A percentile compares a stretch with the other conserved stretches of the same genome.
Evolutionary conservation across 1,284 basidiomycete genomes (phyloP).

Genomic region (Moniliophthora roreri): DNA sequence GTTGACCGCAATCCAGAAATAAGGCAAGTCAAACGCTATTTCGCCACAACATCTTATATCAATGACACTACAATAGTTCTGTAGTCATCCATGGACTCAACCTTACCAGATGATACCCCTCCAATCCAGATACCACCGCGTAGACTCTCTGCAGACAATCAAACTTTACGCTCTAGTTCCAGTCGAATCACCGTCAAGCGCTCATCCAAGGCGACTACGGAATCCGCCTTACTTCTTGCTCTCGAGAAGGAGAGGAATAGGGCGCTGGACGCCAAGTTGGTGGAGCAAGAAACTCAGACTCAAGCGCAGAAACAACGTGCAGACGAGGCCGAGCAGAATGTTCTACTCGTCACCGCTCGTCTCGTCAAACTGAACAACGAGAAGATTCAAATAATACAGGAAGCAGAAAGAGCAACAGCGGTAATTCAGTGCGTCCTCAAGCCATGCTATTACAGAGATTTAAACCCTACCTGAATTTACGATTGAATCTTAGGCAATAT

Average conservation of each 20-base stretch:
- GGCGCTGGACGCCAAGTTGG: slow-evolving; percentile 2
- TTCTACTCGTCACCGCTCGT: slow-evolving; percentile 6
- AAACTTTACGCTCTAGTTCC: slow-evolving; percentile 1
- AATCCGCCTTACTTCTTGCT: slow-evolving; percentile 8
- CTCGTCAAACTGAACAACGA: slow-evolving; percentile 12
- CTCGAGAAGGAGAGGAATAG: slow-evolving; percentile 9
- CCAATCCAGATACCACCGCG: slow-evolving; percentile 1
- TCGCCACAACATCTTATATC: no score
- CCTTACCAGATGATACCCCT: neutral
- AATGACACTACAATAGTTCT: no score
- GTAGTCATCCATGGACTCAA: neutral
- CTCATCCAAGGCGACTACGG: slow-evolving; percentile 5
- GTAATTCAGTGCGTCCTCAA: slow-evolving; percentile 10
- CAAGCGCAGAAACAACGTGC: slow-evolving; percentile 6
- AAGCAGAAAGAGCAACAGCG: slow-evolving; percentile 1
- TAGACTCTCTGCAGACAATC: slow-evolving; percentile 8
- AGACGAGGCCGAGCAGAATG: slow-evolving; percentile 8
- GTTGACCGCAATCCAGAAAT: no score
- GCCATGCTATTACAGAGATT: neutral
- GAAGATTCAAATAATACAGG: slow-evolving; percentile 3
- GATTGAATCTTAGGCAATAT: slow-evolving; percentile 11
- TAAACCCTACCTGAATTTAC: neutral
- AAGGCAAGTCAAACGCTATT: no score
- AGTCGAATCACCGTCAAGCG: slow-evolving; percentile 8
- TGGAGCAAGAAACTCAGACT: slow-evolving; percentile 6